Conservation (phyloP, 2,329 filamentous ascomycete genomes). For the Cadophora malorum region DNA sequence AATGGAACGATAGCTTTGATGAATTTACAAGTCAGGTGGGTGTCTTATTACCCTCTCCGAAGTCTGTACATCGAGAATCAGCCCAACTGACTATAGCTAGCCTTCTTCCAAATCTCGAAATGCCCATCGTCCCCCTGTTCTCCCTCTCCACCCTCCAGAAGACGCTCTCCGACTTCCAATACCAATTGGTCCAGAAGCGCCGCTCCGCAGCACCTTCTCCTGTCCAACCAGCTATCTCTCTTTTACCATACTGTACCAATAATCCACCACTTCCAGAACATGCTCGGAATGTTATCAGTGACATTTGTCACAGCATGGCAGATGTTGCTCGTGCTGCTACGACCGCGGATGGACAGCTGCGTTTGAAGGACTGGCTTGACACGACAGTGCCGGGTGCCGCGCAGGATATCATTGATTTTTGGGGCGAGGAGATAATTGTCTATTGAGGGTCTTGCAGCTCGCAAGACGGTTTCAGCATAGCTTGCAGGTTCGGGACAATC, state of each 20-base stretch:
- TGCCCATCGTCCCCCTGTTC: constrained; percentile 42
- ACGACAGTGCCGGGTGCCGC: constrained; percentile 29
- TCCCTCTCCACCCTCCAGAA: constrained; percentile 34
- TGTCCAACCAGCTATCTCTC: constrained; percentile 30
- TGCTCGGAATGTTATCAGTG: constrained; percentile 44
- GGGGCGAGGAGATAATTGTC: constrained; percentile 41
- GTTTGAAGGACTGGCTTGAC: constrained; percentile 38
- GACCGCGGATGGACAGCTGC: constrained; percentile 35
- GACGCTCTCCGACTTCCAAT: constrained; percentile 40
- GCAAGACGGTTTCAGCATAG: not conserved
- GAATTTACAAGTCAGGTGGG: constrained; percentile 43
- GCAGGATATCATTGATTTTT: constrained; percentile 43
- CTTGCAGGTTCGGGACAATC: not conserved
- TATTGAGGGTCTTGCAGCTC: constrained; percentile 28
- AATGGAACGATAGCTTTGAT: constrained; percentile 41
- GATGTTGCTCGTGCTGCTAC: constrained; percentile 40
- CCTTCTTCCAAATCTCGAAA: constrained; percentile 39
- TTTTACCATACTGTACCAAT: constrained; percentile 43
- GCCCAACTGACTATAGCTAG: constrained; percentile 32
- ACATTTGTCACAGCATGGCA: constrained; percentile 40
- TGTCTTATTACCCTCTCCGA: not conserved
- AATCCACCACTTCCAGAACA: constrained; percentile 42
- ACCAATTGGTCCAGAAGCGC: constrained; percentile 33
- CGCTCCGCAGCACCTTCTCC: constrained; percentile 4
- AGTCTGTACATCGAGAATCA: no score